Conservation (phyloP, 352 stramenopile genomes). For the Phytophthora citricola region DNA sequence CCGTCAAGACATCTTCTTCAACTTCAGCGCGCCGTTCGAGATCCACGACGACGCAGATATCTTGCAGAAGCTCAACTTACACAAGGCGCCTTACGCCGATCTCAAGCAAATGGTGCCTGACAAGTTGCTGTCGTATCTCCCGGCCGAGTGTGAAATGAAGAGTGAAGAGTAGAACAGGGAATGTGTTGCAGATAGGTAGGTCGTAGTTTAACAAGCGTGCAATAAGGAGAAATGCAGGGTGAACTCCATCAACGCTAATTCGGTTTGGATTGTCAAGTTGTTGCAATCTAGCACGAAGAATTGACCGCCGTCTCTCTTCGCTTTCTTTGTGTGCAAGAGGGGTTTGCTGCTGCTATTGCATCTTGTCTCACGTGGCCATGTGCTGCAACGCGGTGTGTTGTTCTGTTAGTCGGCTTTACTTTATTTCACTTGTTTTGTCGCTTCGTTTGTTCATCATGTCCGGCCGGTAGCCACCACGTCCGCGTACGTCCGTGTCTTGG, state of each 20-base stretch:
- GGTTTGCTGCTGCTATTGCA: neutral
- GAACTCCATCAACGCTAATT: slow-evolving; percentile 16
- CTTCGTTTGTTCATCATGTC: slow-evolving; percentile 18
- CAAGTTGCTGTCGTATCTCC: slow-evolving; percentile 78
- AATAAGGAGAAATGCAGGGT: slow-evolving; percentile 9
- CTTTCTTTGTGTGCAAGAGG: slow-evolving; percentile 5
- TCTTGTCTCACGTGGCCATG: neutral
- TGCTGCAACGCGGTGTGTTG: neutral
- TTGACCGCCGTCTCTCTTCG: slow-evolving; percentile 9
- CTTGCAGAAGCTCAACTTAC: slow-evolving; percentile 93
- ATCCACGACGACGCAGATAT: slow-evolving; percentile 98
- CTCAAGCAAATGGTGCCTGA: slow-evolving; percentile 78
- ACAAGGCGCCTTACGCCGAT: slow-evolving; percentile 74
- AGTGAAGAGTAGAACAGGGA: slow-evolving; percentile 54
- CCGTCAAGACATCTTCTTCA: slow-evolving; percentile 96
- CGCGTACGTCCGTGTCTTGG: slow-evolving; percentile 47
- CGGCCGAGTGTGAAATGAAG: slow-evolving; percentile 81
- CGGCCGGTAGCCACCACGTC: slow-evolving; percentile 45
- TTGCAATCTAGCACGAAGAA: slow-evolving; percentile 7
- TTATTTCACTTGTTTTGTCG: neutral
- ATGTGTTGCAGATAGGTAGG: slow-evolving; percentile 15
- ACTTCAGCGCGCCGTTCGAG: slow-evolving; percentile 97
- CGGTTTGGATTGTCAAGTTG: slow-evolving; percentile 18
- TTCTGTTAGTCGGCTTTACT: neutral
- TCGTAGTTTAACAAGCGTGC: slow-evolving; percentile 32